Evolutionary conservation across 371 early-diverging fungal species (phyloP).

Genomic region (Zopfochytrium polystomum): DNA sequence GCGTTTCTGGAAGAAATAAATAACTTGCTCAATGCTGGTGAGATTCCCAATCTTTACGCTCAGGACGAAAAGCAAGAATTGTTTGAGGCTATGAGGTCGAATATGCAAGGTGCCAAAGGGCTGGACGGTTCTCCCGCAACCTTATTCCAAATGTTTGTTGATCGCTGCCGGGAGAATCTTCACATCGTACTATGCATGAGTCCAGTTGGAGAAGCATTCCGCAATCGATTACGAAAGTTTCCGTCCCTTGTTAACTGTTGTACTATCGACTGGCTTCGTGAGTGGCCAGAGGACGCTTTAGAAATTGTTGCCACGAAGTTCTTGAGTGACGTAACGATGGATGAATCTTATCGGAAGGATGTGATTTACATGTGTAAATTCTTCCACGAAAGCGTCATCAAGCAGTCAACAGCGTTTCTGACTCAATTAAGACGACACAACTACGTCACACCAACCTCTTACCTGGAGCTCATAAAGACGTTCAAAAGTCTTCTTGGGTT

Average conservation of each 20-base stretch:
- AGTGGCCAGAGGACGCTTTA: constrained; percentile 56
- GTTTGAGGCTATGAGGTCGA: constrained; percentile 48
- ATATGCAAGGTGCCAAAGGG: constrained; percentile 23
- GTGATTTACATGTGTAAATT: constrained; percentile 53
- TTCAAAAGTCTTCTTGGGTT: constrained; percentile 45
- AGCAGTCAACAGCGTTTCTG: constrained; percentile 41
- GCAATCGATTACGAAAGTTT: constrained; percentile 49
- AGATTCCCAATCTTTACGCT: constrained; percentile 53
- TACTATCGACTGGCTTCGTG: constrained; percentile 56
- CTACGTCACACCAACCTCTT: constrained; percentile 57
- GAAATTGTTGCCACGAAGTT: constrained; percentile 52
- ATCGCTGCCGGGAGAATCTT: constrained; percentile 53
- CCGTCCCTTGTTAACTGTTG: constrained; percentile 56
- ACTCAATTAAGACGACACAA: constrained; percentile 44
- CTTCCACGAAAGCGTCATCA: constrained; percentile 47
- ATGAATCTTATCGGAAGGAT: constrained; percentile 33
- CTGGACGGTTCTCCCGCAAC: constrained; percentile 43
- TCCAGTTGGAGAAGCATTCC: constrained; percentile 55
- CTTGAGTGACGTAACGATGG: constrained; percentile 44
- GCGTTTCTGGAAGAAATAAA: constrained; percentile 54
- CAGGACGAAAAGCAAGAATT: constrained; percentile 52
- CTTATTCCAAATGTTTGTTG: constrained; percentile 44
- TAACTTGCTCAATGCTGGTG: constrained; percentile 53
- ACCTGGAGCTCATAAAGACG: constrained; percentile 52
- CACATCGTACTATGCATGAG: constrained; percentile 53